Base-by-base conservation (phyloP, 176 grass and related monocot species). In the Areca catechu region DNA sequence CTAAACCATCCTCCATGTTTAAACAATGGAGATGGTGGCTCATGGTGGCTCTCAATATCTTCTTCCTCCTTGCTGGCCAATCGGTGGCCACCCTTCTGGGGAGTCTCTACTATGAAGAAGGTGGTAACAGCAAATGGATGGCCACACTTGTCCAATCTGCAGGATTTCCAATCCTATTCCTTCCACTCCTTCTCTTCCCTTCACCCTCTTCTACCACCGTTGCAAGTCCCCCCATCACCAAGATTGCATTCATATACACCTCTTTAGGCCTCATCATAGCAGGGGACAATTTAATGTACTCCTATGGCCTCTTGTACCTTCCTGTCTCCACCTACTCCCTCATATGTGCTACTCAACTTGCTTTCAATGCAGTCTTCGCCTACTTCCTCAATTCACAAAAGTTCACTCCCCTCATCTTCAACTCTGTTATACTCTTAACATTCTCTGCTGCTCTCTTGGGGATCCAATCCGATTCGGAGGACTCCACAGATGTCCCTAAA, bases 291-390 rank as follows among this genome's bases (percentile, higher is more conserved):
- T 72, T 90, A 19, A 90, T 95, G 91, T 95, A 95, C 71, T 79
- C 91, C 7, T 90, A 90, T 58, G 83, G 77, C 27, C 54, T 95
- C 24, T 79, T 65, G 22, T 95, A 95, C 71, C 82, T 95, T 16
- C 86, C 91, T 0, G 86, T 90, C 16, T 95, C 91, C 50, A 90
- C 91, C 51, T 95, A 84, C 80, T 76, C 91, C 60, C 79, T 95
- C 3, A 63, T 95, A 16, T 82, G 82, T 23, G 86, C 86, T 0
- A 84, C 73, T 56, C 86, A 90, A 66, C 79, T 95, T 0, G 91
- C 58, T 23, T 95, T 95, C 78, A 95, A 95, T 82, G 60, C 80
- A 17, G 4, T 95, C 48, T 90, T 88, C 25, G 74, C 91, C 5
- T 84, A 84, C 21, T 79, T 90, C 19, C 55, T 95, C 67, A 95